These are phyloP conservation scores for Xylaria digitata DNA, from an alignment of 2,329 filamentous ascomycete species.

Conservation along the genomic window DNA sequence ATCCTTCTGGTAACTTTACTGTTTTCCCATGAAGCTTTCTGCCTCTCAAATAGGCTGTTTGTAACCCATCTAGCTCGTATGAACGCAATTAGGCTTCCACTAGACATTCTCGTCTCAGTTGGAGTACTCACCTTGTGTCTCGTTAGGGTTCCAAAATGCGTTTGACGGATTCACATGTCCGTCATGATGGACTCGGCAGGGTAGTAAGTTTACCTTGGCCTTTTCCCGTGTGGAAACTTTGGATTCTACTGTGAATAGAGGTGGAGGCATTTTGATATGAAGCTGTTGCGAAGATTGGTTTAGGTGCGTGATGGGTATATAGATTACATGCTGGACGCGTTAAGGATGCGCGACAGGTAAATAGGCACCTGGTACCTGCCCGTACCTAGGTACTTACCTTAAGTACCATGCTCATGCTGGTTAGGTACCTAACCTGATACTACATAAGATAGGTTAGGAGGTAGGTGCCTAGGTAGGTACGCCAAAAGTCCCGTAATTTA, in stretches of 20 bases:
- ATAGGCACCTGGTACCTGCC: too few species aligned
- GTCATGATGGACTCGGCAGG: constrained; percentile 82
- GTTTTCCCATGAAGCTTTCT: constrained; percentile 78
- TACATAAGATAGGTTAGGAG: too few species aligned
- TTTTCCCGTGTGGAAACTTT: constrained; percentile 37
- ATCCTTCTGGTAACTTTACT: constrained; percentile 76
- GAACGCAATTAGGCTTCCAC: constrained; percentile 23
- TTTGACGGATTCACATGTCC: constrained; percentile 73
- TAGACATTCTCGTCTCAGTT: not conserved
- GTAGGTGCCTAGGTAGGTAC: too few species aligned
- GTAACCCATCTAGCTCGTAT: constrained; percentile 58
- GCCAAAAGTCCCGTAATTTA: too few species aligned
- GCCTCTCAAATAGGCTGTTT: constrained; percentile 79
- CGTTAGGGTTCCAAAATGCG: constrained; percentile 76
- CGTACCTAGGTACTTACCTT: too few species aligned
- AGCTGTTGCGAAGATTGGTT: not conserved
- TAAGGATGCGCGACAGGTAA: not conserved
- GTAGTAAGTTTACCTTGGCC: constrained; percentile 69
- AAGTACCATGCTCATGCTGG: too few species aligned
- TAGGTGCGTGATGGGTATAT: not conserved
- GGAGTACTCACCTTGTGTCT: constrained; percentile 57
- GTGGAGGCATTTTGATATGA: constrained; percentile 44
- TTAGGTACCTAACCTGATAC: too few species aligned
- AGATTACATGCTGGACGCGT: constrained; percentile 22
- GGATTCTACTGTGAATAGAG: constrained; percentile 44